Conservation (phyloP, 257 asterid species). For the Nemophila menziesii region DNA sequence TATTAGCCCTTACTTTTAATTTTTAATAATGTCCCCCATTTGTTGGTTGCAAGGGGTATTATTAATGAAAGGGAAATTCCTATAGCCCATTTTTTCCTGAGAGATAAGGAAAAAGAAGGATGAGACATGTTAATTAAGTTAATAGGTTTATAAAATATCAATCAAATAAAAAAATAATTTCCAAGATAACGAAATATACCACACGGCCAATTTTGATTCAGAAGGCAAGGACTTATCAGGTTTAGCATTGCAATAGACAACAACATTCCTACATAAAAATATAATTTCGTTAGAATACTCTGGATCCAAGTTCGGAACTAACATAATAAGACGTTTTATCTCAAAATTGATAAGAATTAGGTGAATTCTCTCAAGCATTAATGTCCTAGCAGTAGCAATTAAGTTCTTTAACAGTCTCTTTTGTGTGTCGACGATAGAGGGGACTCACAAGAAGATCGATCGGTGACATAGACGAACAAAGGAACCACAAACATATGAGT, state of each 20-base stretch:
- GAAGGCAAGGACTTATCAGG: constrained; percentile 50
- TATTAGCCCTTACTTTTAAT: constrained; percentile 37
- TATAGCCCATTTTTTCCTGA: constrained; percentile 56
- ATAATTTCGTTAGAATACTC: neutral
- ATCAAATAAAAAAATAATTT: no score
- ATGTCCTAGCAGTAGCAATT: no score
- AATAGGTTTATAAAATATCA: no score
- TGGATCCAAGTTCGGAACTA: neutral
- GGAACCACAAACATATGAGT: no score
- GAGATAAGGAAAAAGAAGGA: neutral
- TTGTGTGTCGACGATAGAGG: no score
- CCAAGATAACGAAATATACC: constrained; percentile 22
- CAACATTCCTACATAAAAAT: constrained; percentile 12
- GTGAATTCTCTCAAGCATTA: no score
- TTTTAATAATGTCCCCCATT: constrained; percentile 56
- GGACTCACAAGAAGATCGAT: no score
- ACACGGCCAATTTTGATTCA: constrained; percentile 29
- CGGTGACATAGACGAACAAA: no score
- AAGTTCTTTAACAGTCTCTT: no score
- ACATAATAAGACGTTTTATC: no score
- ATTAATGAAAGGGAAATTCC: constrained; percentile 42
- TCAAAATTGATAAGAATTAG: no score
- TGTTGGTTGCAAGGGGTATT: constrained; percentile 48
- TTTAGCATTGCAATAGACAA: constrained; percentile 7
- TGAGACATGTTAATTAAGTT: neutral